Base-by-base conservation (phyloP, 352 stramenopile species). In the Stephanocyclus meneghinianus region DNA sequence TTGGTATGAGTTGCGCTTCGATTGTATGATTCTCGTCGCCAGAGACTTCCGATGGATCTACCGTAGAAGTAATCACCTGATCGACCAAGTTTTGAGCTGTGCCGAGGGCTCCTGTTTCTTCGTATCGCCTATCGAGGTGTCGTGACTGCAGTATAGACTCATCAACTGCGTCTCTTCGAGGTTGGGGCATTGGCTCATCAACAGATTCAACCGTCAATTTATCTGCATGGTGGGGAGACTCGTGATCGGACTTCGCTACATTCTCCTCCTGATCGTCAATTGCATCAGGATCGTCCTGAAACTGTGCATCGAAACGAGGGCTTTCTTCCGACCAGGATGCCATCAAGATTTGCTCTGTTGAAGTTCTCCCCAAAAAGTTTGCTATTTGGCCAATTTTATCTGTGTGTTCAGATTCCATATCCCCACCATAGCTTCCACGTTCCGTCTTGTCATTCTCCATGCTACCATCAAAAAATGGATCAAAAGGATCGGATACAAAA, bases 401-500 rank as follows among this genome's bases (percentile, higher is more conserved):
- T 10, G 16, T n/a, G 8, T 32, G 2, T 64, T 7, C 11, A 15
- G 3, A 32, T 64, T 64, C 5, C 47, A 26, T 45, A 47, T 30
- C 29, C 51, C 13, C 9, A 7, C 21, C 51, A 68, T 9, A 53
- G 26, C 16, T n/a, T 55, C 35, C 10, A 53, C 18, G 5, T 35
- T n/a, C 29, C 32, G 42, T 18, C n/a, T 56, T 18, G 44, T 13
- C 26, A 40, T 44, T 48, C n/a, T 16, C 18, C 21, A 15, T n/a
- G 40, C 51, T 13, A 73, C 37, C 44, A 11, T 44, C 42, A 51
- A 78, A 30, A 18, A 62, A 75, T 47, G 61, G 61, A 66, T 75
- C 72, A 32, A 86, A 86, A 2, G 78, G 63, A 76, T 81, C 78
- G 5, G 62, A 62, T 65, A 11, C 63, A 74, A 70, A 74, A 26